Base-by-base conservation (phyloP, 2,329 filamentous ascomycete species). In the Penicillium glabrum region DNA sequence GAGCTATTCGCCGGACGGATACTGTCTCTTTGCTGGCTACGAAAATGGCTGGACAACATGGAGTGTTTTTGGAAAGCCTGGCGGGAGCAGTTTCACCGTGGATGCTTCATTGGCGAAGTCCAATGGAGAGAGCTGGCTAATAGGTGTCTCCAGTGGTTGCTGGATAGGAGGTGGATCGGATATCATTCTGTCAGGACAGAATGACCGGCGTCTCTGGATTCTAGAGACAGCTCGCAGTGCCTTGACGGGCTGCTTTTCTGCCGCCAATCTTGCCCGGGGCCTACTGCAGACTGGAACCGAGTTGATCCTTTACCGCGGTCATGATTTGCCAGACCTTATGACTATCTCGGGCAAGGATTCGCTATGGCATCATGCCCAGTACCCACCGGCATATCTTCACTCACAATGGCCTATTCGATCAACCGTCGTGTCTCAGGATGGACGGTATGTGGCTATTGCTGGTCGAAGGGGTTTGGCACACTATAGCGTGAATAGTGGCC, bases 51-150 rank as follows among this genome's bases (percentile, higher is more conserved):
- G 95, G 95, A 89, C 90, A 5, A 93, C 88, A 46, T 99, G 93
- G 93, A 98, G 93, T 72, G 95, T 98, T 37, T 99, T 96, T 74
- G 95, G 95, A 33, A 97, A 96, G 73, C 83, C 89, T 2, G 88
- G 92, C 14, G 92, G 89, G 54, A 91, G 86, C 65, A 96, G 91
- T 69, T 98, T 98, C 71, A 82, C 83, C 7, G 82, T 85, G 13
- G 90, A 96, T 66, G 79, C 80, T 26, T 75, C 78, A 2, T 79
- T 91, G 37, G 86, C 87, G 2, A 77, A 82, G 48, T 77, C 78
- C 7, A 93, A 95, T 67, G 83, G 83, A 27, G 93, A 99, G 69
- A 83, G 85, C 45, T 98, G 93, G 91, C 80, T 98, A n/a, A 82
- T 83, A 6, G 91, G 93, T 3, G 82, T 96, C 24, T 82, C 80